phyloP scores from a whole-genome alignment of 164 flowering plant genomes.

The Chloranthus sessilifolius region DNA sequence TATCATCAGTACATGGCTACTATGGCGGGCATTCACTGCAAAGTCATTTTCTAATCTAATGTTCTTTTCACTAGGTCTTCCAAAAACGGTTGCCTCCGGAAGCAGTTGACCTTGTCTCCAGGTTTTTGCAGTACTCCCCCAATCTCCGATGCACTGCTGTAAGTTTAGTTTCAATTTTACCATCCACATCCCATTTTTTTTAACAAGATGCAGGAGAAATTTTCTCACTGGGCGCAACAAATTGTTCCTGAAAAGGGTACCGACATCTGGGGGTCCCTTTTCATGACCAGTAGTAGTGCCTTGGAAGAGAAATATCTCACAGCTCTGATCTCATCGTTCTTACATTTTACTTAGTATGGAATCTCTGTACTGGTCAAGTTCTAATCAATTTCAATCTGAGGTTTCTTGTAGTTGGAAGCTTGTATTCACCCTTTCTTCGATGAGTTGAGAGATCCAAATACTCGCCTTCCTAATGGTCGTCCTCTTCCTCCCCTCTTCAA shows the following conservation, averaged over 20 bases:
- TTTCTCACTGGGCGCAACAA: no score
- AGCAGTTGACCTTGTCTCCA: constrained; percentile 84
- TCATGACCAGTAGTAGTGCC: no score
- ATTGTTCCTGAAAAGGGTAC: no score
- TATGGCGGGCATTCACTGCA: no score
- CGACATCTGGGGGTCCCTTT: no score
- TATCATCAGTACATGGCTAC: no score
- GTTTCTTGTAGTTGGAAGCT: constrained; percentile 73
- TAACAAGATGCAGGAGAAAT: no score
- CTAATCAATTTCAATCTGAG: constrained; percentile 8
- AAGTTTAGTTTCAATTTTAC: constrained; percentile 23
- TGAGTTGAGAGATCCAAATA: constrained; percentile 82
- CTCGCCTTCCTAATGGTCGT: constrained; percentile 91
- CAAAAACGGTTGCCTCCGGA: constrained; percentile 89
- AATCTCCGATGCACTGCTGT: constrained; percentile 95
- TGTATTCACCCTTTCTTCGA: constrained; percentile 95
- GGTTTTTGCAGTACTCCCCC: constrained; percentile 95
- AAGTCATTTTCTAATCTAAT: no score
- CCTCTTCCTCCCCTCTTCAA: constrained; percentile 95
- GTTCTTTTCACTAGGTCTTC: constrained; percentile 60
- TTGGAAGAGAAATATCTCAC: no score
- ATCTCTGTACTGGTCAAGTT: neutral
- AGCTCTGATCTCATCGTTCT: no score
- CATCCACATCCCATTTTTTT: neutral
- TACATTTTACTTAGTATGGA: no score